Evolutionary conservation across 1,284 basidiomycete species (phyloP).

Genomic region (Ustanciosporium gigantosporum): DNA sequence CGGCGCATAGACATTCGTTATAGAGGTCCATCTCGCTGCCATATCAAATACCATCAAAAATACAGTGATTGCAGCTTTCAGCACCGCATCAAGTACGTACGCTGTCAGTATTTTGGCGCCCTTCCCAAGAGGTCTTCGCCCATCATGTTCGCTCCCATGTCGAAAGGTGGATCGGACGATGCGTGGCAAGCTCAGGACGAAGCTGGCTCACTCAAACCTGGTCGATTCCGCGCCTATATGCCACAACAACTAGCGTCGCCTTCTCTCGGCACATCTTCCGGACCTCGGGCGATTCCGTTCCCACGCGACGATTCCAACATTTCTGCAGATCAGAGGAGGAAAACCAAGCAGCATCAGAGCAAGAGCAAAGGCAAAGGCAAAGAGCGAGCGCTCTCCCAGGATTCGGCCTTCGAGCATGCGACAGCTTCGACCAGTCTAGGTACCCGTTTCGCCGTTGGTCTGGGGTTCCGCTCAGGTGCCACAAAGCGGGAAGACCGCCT

Average conservation of each 20-base stretch:
- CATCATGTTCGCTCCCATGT: constrained; percentile 43
- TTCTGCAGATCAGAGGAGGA: background rate
- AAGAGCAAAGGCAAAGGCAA: constrained; percentile 24
- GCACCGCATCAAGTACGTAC: no score
- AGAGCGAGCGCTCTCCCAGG: constrained; percentile 7
- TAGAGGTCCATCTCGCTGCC: no score
- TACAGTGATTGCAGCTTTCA: no score
- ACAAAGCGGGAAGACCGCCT: background rate
- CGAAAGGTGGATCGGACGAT: constrained; percentile 36
- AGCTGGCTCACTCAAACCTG: constrained; percentile 39
- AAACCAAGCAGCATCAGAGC: background rate
- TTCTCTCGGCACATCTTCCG: background rate
- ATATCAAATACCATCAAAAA: no score
- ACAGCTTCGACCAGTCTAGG: constrained; percentile 22
- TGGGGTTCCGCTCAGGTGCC: constrained; percentile 19
- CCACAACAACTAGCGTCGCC: constrained; percentile 26
- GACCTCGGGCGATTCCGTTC: constrained; percentile 22
- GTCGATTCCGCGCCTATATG: constrained; percentile 37
- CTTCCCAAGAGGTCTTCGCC: no score
- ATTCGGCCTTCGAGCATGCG: constrained; percentile 24
- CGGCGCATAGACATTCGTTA: no score
- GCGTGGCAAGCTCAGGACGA: constrained; percentile 41
- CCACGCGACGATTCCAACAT: constrained; percentile 3
- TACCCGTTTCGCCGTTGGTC: constrained; percentile 15
- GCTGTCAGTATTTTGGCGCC: no score